phyloP scores from a whole-genome alignment of 2,329 filamentous ascomycete species.

The Fusarium begoniae region DNA sequence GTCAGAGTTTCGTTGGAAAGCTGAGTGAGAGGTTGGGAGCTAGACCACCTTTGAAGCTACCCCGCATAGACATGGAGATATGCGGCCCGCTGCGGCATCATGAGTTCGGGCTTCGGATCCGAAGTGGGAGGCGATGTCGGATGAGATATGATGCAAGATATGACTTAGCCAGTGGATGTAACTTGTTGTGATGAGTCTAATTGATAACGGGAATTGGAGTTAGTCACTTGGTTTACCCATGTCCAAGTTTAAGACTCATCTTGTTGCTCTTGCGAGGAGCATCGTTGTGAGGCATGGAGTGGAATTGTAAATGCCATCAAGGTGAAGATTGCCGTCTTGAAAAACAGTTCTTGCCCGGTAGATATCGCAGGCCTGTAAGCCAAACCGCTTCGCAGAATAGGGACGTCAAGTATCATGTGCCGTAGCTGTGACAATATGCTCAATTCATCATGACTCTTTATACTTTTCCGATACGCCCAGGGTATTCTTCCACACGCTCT shows the following conservation, averaged over 20 bases:
- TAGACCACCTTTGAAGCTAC: constrained; percentile 17
- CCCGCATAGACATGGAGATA: constrained; percentile 5
- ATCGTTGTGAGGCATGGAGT: background rate
- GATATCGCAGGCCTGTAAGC: background rate
- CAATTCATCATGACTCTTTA: constrained; percentile 1
- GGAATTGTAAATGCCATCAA: background rate
- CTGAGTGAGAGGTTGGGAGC: constrained; percentile 4
- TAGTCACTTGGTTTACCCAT: background rate
- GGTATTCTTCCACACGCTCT: constrained; percentile 15
- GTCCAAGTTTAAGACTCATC: background rate
- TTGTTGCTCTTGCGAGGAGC: background rate
- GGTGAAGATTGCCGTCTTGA: accelerated
- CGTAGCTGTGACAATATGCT: background rate
- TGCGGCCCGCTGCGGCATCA: constrained; percentile 12
- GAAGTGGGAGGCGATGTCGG: constrained; percentile 6
- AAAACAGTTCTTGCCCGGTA: background rate
- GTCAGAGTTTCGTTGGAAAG: background rate
- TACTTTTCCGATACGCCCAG: background rate
- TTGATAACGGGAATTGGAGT: background rate
- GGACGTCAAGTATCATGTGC: background rate
- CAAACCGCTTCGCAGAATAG: background rate
- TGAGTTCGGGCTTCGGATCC: constrained; percentile 2
- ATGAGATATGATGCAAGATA: background rate
- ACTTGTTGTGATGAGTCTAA: background rate
- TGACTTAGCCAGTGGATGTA: background rate